Evolutionary conservation across 169 alveolate species (phyloP).

Genomic region (Plasmodium reichenowi): DNA sequence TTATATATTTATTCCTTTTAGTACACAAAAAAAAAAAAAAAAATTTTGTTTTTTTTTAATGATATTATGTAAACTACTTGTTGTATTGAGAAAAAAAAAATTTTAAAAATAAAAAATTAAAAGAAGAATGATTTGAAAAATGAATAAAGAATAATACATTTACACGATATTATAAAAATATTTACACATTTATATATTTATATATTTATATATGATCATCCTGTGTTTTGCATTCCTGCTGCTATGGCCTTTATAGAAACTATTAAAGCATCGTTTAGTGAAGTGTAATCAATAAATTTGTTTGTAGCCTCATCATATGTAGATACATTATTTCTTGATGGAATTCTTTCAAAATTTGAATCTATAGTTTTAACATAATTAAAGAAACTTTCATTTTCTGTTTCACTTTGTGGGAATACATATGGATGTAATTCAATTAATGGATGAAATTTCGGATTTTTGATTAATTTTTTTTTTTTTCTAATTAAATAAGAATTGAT

Average conservation of each 20-base stretch:
- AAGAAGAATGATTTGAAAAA: too few relatives aligned
- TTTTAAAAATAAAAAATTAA: too few relatives aligned
- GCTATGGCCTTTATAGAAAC: conserved; percentile 78
- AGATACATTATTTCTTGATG: conserved; percentile 13
- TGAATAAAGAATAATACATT: too few relatives aligned
- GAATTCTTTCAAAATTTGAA: background rate
- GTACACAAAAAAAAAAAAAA: too few relatives aligned
- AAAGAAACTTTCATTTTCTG: conserved; percentile 20
- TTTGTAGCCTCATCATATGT: conserved; percentile 30
- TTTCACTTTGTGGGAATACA: conserved; percentile 32
- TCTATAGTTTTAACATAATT: conserved; percentile 16
- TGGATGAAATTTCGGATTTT: conserved; percentile 67
- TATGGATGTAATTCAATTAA: conserved; percentile 27
- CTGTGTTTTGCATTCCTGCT: conserved; percentile 81
- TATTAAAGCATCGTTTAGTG: conserved; percentile 74
- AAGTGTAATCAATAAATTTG: conserved; percentile 58
- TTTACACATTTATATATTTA: background rate
- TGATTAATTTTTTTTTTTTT: conserved; percentile 63
- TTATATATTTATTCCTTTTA: too few relatives aligned
- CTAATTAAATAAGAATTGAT: conserved; percentile 47
- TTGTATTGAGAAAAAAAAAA: too few relatives aligned
- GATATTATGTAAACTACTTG: too few relatives aligned
- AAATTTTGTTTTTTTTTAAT: too few relatives aligned
- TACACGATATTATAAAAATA: background rate
- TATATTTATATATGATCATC: conserved; percentile 14